Percentiles rank a stretch among this genome's conserved stretches.
Conservation (phyloP, 345 rosid species). For the Acer campestre region DNA sequence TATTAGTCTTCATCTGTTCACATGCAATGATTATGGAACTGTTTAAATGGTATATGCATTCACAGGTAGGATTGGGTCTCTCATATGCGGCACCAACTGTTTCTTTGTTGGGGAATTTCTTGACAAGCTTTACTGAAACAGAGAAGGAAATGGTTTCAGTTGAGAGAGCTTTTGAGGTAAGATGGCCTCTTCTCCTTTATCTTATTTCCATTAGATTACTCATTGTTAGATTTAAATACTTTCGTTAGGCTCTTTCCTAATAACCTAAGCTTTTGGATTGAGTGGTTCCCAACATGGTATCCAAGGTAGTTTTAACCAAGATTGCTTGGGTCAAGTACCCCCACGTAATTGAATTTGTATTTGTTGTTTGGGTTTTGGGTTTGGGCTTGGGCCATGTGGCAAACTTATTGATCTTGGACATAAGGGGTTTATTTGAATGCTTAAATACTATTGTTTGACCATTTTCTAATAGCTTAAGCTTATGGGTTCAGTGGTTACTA, state of each 20-base stretch:
- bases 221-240: background rate
- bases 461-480: background rate
- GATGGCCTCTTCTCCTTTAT: background rate
- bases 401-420: background rate
- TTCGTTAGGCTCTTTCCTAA: background rate
- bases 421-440: background rate
- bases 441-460: background rate
- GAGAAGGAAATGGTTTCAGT: conserved; percentile 95
- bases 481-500: background rate
- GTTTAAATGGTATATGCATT: conserved; percentile 8
- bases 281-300: background rate
- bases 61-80: conserved; percentile 90
- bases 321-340: background rate
- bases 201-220: conserved; percentile 19
- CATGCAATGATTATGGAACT: background rate
- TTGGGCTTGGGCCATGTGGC: background rate
- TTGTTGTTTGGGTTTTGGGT: background rate
- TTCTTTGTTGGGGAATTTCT: conserved; percentile 79
- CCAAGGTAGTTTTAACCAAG: background rate
- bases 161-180: conserved; percentile 88
- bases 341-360: background rate
- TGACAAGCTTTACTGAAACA: conserved; percentile 92
- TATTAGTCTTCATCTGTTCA: conserved; percentile 13
- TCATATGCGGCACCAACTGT: conserved; percentile 90
- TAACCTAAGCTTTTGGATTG: background rate